Conservation (phyloP, 805 yeast genomes). For the Yarrowia divulgata region DNA sequence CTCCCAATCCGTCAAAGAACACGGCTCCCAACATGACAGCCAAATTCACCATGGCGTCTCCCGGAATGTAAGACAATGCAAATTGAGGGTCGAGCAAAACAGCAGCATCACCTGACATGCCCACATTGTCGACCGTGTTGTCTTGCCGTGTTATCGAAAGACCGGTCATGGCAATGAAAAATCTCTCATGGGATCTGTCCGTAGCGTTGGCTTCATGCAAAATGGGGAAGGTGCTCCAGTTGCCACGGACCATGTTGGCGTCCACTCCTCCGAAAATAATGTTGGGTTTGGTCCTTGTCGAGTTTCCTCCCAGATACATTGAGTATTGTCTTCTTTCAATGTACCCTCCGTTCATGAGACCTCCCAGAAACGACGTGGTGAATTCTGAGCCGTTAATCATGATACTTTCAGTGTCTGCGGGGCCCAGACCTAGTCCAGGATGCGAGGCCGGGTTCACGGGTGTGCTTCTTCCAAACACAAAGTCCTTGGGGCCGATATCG, state of each 20-base stretch:
- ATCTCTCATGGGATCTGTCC: neutral
- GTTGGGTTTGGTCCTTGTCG: conserved; percentile 7
- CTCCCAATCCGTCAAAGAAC: conserved; percentile 26
- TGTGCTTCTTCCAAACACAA: conserved; percentile 10
- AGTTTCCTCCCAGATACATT: conserved; percentile 24
- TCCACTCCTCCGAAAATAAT: conserved; percentile 38
- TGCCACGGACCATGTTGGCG: conserved; percentile 24
- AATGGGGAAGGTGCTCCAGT: conserved; percentile 35
- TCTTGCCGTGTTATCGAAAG: conserved; percentile 14
- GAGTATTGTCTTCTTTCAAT: conserved; percentile 17
- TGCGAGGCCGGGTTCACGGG: neutral
- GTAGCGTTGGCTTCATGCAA: conserved; percentile 23
- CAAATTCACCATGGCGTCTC: conserved; percentile 22
- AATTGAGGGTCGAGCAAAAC: conserved; percentile 17
- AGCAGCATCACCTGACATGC: conserved; percentile 21
- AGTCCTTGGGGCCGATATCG: conserved; percentile 5
- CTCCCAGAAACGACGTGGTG: conserved; percentile 21
- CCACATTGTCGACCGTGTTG: conserved; percentile 19
- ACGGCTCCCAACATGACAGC: conserved; percentile 30
- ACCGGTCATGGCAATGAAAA: conserved; percentile 26
- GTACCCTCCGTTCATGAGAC: conserved; percentile 4
- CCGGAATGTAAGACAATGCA: conserved; percentile 27
- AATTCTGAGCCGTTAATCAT: neutral
- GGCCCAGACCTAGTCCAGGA: conserved; percentile 27
- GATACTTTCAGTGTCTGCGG: neutral